These are phyloP conservation scores for Polyplosphaeria fusca DNA, from an alignment of 495 filamentous ascomycete genomes.

Conservation along the genomic window DNA sequence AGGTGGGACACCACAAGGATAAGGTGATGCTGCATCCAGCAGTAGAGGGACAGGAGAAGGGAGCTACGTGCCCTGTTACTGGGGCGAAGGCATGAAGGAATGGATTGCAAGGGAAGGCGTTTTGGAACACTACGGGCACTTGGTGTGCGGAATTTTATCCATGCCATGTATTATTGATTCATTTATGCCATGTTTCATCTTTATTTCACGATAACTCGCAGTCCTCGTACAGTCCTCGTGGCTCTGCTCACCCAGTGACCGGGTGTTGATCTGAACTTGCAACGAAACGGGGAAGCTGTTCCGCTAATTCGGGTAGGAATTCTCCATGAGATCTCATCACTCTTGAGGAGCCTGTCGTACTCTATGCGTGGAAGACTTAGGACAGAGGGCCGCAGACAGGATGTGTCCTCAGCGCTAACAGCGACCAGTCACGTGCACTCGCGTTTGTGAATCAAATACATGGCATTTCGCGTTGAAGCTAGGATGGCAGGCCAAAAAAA, in stretches of 20 bases:
- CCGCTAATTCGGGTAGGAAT: too few relatives aligned
- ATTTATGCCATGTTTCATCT: background rate
- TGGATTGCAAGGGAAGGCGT: background rate
- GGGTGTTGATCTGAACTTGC: too few relatives aligned
- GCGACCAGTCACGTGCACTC: background rate
- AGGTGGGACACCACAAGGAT: slow-evolving; percentile 24
- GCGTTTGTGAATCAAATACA: background rate
- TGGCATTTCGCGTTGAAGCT: background rate
- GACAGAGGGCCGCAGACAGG: background rate
- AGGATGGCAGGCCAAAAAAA: background rate
- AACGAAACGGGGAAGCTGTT: too few relatives aligned
- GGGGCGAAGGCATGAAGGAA: slow-evolving; percentile 9
- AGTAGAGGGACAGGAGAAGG: slow-evolving; percentile 8
- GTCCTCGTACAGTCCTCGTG: background rate
- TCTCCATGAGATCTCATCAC: too few relatives aligned
- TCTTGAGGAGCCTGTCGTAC: background rate
- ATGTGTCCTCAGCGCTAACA: background rate
- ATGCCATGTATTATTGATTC: background rate
- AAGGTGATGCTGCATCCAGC: slow-evolving; percentile 26
- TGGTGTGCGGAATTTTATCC: background rate
- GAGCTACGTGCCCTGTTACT: slow-evolving; percentile 24
- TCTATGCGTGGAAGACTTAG: background rate
- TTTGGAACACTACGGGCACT: background rate
- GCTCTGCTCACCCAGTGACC: too few relatives aligned
- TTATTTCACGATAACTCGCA: background rate